phyloP scores from a whole-genome alignment of 1,284 basidiomycete species.

The Fomitiporia mediterranea region DNA sequence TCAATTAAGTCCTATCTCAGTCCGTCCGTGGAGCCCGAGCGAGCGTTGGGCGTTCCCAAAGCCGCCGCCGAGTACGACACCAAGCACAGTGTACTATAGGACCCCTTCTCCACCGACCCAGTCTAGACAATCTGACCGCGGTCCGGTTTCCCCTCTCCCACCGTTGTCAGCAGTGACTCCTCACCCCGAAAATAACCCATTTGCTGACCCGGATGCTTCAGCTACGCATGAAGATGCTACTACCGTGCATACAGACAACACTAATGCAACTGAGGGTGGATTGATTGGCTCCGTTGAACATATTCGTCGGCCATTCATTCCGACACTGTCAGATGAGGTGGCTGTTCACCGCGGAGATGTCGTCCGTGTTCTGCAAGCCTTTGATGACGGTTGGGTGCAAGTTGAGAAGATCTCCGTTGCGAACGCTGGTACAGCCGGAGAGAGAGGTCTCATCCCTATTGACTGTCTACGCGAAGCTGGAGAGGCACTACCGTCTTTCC shows the following conservation, averaged over 20 bases:
- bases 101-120: neutral
- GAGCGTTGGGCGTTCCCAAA: constrained; percentile 19
- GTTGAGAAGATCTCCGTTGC: constrained; percentile 39
- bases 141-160: neutral
- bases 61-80: constrained; percentile 4
- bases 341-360: constrained; percentile 45
- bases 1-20: constrained; percentile 16
- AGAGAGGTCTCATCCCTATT: constrained; percentile 48
- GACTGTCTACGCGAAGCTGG: constrained; percentile 51
- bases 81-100: neutral
- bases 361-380: constrained; percentile 49
- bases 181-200: neutral
- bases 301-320: constrained; percentile 52
- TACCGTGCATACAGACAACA: neutral
- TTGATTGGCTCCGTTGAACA: constrained; percentile 18
- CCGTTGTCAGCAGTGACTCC: neutral
- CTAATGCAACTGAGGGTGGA: constrained; percentile 2
- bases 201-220: constrained; percentile 11
- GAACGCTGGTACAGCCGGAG: constrained; percentile 20
- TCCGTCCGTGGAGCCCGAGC: constrained; percentile 18
- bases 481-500: constrained; percentile 46
- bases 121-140: neutral
- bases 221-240: neutral
- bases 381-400: constrained; percentile 65
- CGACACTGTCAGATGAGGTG: constrained; percentile 57